Base-by-base conservation (phyloP, 345 rosid species). In the Xanthoceras sorbifolium region DNA sequence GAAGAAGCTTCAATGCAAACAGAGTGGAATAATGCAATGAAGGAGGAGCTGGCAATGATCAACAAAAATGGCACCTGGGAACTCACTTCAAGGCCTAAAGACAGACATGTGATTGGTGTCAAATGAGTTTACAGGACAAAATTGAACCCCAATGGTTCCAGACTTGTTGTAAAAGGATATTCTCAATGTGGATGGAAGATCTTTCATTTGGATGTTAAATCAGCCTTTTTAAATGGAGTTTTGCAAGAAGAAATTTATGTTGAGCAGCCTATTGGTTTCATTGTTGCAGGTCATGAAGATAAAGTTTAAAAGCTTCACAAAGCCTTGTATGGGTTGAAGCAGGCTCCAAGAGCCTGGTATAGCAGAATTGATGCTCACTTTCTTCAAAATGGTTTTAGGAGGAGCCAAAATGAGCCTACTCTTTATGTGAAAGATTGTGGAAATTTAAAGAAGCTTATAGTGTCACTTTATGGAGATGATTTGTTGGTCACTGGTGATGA, bases 301-400 rank as follows among this genome's bases (percentile, higher is more conserved):
- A 36, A 32, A 2, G 42, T 66, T 15, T n/a, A 66, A 9, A 20
- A 9, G 25, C 26, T 66, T 36, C 9, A 6, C 7, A 36, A 36
- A 62, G 66, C 31, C 28, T 31, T 62, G 17, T 62, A 23, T 64
- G 31, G 71, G 10, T 11, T 67, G 2, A 42, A 67, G n/a, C n/a
- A n/a, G n/a, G 55, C 71, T 23, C 52, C 55, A 6, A 67, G 17
- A 20, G 55, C 71, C 5, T 67, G 71, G 71, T 38, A 67, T 8
- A 67, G 28, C 71, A 74, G 25, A 23, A 22, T 44, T 40, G 55
- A 67, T 9, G 0, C 32, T 18, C 12, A 67, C 18, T n/a, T 67
- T 3, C 9, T 40, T 0, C 10, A 42, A 11, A n/a, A 32, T 2
- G 32, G 54, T 0, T 67, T 67, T 6, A 42, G 6, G 2, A 40